Evolutionary conservation across 2,329 filamentous ascomycete species (phyloP).

Genomic region (Epichloe hybrida): DNA sequence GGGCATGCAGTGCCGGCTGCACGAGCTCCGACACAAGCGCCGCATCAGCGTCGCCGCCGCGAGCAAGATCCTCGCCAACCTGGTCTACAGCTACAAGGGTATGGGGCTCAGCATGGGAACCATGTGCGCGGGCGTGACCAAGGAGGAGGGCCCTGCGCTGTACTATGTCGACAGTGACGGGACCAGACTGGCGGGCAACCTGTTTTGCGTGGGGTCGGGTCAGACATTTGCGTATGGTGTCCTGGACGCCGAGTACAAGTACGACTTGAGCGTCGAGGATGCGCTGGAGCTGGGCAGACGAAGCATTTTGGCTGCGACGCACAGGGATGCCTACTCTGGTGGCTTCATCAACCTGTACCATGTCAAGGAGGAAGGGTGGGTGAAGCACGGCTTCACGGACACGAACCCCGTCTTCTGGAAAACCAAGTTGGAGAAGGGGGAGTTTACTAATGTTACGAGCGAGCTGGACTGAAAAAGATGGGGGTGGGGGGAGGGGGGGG

Average conservation of each 20-base stretch:
- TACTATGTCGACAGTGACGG: constrained; percentile 97
- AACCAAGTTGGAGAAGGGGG: constrained; percentile 97
- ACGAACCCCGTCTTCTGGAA: constrained; percentile 99
- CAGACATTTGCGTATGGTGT: constrained; percentile 99
- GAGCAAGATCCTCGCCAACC: constrained; percentile 95
- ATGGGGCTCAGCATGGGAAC: constrained; percentile 99
- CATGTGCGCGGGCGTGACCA: constrained; percentile 95
- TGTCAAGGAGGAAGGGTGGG: constrained; percentile 97
- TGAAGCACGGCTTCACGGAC: constrained; percentile 95
- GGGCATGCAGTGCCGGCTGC: constrained; percentile 96
- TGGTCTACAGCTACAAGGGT: constrained; percentile 97
- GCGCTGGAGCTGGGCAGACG: constrained; percentile 81
- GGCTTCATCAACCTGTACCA: constrained; percentile 98
- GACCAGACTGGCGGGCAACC: constrained; percentile 79
- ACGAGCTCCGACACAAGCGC: constrained; percentile 98
- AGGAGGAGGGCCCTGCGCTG: constrained; percentile 87
- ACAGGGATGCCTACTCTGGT: constrained; percentile 96
- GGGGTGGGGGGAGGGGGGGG: too few relatives aligned
- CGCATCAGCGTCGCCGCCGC: constrained; percentile 95
- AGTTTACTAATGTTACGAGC: constrained; percentile 91
- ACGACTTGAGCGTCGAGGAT: constrained; percentile 75
- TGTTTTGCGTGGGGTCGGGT: constrained; percentile 96
- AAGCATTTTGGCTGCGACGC: constrained; percentile 90
- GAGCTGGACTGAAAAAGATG: constrained; percentile 34
- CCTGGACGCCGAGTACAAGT: constrained; percentile 86